Conservation (phyloP, 2,329 filamentous ascomycete genomes). For the Cercospora zeina region DNA sequence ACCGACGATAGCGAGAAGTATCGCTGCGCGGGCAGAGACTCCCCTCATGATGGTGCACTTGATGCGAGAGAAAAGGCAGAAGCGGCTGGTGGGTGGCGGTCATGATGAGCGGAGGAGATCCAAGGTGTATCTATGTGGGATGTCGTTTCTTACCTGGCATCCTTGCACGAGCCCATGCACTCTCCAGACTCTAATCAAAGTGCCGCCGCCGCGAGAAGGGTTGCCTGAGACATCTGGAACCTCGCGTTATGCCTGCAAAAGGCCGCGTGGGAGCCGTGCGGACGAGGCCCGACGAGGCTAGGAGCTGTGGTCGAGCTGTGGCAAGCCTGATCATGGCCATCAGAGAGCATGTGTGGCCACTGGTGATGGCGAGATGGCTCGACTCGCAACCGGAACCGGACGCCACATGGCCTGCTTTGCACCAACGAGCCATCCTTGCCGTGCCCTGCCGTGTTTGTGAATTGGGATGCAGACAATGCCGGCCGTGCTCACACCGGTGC, state of each 20-base stretch:
- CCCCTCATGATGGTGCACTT: slow-evolving; percentile 7
- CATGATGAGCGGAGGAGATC: background rate
- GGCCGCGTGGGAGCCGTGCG: too few species aligned
- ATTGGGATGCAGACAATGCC: background rate
- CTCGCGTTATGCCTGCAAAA: too few species aligned
- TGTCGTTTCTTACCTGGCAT: background rate
- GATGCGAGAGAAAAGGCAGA: background rate
- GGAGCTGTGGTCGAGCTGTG: background rate
- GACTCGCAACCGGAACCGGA: background rate
- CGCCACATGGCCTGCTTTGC: background rate
- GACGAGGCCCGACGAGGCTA: background rate
- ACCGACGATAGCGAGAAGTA: slow-evolving; percentile 12
- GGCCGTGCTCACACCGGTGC: too few species aligned
- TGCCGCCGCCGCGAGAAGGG: background rate
- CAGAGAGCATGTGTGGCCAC: too few species aligned
- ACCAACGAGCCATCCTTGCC: background rate
- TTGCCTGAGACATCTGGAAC: too few species aligned
- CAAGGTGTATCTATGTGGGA: background rate
- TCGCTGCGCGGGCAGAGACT: background rate
- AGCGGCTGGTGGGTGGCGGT: background rate
- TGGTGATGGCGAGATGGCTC: background rate
- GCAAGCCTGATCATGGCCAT: background rate
- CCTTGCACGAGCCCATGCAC: slow-evolving; percentile 3
- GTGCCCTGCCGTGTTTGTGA: background rate
- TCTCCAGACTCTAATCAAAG: background rate